Base-by-base conservation (phyloP, 2,329 filamentous ascomycete genomes). In the Beauveria sp. region DNA sequence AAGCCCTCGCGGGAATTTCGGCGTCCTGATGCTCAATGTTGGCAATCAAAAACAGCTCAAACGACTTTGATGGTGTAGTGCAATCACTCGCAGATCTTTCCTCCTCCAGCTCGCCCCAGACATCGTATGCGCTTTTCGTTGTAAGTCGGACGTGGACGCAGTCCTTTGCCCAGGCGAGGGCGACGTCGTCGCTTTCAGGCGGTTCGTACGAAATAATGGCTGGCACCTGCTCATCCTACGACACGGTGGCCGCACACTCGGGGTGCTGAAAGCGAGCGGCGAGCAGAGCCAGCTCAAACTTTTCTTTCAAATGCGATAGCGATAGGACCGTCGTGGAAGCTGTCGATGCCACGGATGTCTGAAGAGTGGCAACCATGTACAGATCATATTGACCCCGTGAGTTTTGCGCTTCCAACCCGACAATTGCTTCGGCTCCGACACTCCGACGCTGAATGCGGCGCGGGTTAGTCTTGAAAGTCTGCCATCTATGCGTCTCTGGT, bases 231-330 rank as follows among this genome's bases (percentile, higher is more conserved):
- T 62, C 60, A 40, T 58, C 60, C 60, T 53, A 62, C 5, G 16
- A 22, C 38, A 49, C 52, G 4, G 52, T 50, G 16, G 42, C 55
- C 22, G 52, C 60, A 38, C 60, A 62, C 14, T 62, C 60, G 0
- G 60, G 60, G 31, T 58, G 60, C 14, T 52, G 43, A n/a, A 49
- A 50, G n/a, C 60, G 52, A 24, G 60, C 53, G 22, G 31, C 31
- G 22, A 62, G 22, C 31, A 62, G 26, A 16, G 52, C 45, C 22
- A 43, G n/a, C 22, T 62, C 60, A 50, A 62, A 62, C 46, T 52
- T 62, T 34, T 56, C 53, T 28, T 62, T 62, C 43, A 62, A 18
- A 28, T 51, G 18, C 6, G 48, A 18, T 1, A 51, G 48, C 2
- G 48, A n/a, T 6, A 20, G 48, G 5, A n/a, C 3, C 7, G 26